Base-by-base conservation (phyloP, 2,329 filamentous ascomycete species). In the Macrophomina phaseolina region DNA sequence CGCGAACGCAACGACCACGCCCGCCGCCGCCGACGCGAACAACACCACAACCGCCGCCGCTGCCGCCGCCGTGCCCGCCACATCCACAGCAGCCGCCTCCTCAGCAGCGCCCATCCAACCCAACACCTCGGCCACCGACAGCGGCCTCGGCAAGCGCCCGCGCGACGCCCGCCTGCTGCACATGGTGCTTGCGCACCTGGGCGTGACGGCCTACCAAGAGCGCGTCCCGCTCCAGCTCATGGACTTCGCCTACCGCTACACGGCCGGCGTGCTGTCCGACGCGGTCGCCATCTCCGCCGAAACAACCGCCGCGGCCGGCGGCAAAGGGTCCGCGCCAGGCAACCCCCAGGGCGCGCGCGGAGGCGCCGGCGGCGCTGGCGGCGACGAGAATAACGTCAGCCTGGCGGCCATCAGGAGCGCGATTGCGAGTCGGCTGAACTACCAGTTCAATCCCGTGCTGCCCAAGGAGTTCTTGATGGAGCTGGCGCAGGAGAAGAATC, bases 241-340 rank as follows among this genome's bases (percentile, higher is more conserved):
- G 76, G 92, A 95, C 71, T 94, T 94, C 75, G 91, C 92, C 58
- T 95, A 95, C 84, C 89, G 92, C 45, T 91, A 93, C 83, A 92
- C 90, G 9, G 88, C 88, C 1, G 85, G 87, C 67, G 84, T 94
- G 42, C 87, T 94, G 23, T 87, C 83, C 70, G 91, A 93, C 80
- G 89, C 88, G 6, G 80, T 92, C 6, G 89, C 77, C 5, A 68
- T 78, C 1, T 69, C 70, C 3, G 64, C 69, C 14, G 64, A 66
- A 23, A 67, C 65, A 12, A 67, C 68, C 16, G 56, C 64, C 30
- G 49, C 52, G 5, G 49, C 66, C 12, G 58, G 66, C 30, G 34
- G 8, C n/a, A 46, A 48, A 23, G 66, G 56, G 72, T 72, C 49
- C 11, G 61, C 61, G 36, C 46, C 61, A 5, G 73, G 70, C 32